Evolutionary conservation across 352 stramenopile species (phyloP).

Genomic region (Phytophthora chlamydospora): DNA sequence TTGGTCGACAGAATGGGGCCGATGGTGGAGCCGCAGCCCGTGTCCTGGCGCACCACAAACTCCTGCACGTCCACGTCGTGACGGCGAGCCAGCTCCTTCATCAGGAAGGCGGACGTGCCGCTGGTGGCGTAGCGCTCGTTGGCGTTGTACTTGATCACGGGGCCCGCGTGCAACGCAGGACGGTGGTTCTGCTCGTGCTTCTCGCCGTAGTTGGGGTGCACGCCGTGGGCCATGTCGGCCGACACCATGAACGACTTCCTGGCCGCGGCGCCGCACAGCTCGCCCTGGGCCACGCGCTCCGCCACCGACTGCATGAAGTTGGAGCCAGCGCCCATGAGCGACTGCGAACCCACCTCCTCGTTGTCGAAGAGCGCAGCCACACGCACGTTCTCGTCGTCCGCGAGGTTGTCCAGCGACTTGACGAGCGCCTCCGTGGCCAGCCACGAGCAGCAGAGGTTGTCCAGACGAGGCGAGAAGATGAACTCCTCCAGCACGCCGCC

Average conservation of each 20-base stretch:
- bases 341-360: conserved; percentile 96
- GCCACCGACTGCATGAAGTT: conserved; percentile 81
- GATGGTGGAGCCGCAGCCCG: conserved; percentile 96
- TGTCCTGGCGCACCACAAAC: conserved; percentile 97
- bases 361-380: conserved; percentile 98
- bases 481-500: conserved; percentile 95
- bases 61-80: conserved; percentile 92
- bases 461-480: conserved; percentile 95
- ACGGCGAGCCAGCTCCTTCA: conserved; percentile 91
- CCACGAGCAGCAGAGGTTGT: conserved; percentile 98
- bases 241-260: conserved; percentile 89
- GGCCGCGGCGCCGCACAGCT: conserved; percentile 56
- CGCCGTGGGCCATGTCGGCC: conserved; percentile 97
- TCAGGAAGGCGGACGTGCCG: conserved; percentile 91
- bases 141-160: conserved; percentile 99
- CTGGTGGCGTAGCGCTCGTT: conserved; percentile 98
- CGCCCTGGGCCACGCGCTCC: conserved; percentile 61
- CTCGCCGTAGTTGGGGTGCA: conserved; percentile 97
- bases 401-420: conserved; percentile 75
- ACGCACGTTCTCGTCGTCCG: conserved; percentile 83
- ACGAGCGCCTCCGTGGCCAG: conserved; percentile 87
- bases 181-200: conserved; percentile 96
- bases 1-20: conserved; percentile 95
- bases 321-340: conserved; percentile 82
- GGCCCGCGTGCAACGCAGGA: conserved; percentile 91